Conservation (phyloP, 108 stramenopile genomes). For the Nitzschia putrida region DNA sequence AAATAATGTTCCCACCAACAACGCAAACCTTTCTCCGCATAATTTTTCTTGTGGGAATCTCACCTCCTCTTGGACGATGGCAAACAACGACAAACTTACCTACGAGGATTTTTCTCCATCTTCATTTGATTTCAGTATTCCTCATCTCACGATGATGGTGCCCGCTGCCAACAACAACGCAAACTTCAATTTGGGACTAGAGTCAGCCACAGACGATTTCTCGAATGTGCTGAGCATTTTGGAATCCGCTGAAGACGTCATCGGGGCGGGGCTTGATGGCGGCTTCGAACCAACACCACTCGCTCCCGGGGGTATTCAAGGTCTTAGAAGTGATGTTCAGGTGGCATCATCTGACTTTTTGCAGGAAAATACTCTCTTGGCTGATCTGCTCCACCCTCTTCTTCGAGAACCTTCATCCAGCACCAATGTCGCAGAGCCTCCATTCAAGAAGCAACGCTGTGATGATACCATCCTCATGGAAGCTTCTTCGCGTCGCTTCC, state of each 20-base stretch:
- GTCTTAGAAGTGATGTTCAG: neutral
- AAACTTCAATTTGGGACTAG: neutral
- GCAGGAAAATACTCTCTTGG: neutral
- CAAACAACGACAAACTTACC: no score
- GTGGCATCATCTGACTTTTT: neutral
- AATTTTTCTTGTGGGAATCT: no score
- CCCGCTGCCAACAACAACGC: no score
- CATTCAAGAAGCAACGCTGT: neutral
- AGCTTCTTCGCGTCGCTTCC: slow-evolving; percentile 7
- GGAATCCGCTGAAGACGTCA: neutral
- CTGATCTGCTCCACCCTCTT: neutral
- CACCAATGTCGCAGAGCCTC: neutral
- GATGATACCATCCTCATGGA: neutral
- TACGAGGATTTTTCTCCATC: no score
- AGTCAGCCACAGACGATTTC: neutral
- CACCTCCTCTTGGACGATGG: no score
- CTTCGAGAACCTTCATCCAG: neutral
- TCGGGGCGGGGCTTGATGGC: neutral
- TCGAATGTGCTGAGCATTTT: neutral
- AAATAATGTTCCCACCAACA: no score
- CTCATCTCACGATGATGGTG: no score
- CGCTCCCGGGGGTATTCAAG: neutral
- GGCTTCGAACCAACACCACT: neutral
- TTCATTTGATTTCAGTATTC: no score
- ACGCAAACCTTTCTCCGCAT: no score